Evolutionary conservation across 2,329 filamentous ascomycete genomes (phyloP).

Genomic region (Exophiala dermatitidis): DNA sequence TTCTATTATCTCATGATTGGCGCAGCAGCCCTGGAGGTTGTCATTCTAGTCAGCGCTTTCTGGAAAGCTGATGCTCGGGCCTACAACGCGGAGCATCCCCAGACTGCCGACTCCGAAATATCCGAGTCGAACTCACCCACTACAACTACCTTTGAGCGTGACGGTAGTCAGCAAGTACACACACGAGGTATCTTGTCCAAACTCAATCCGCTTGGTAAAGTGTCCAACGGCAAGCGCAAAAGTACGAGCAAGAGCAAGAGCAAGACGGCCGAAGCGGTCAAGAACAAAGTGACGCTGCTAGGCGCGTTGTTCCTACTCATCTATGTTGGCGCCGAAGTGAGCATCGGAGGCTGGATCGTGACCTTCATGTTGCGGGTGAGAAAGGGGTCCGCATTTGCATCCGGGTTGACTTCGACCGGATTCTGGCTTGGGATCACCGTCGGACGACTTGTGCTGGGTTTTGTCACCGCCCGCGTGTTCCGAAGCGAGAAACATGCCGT

Average conservation of each 20-base stretch:
- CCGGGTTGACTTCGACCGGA: slow-evolving; percentile 65
- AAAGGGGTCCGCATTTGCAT: slow-evolving; percentile 59
- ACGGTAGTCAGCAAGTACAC: slow-evolving; percentile 53
- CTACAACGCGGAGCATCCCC: slow-evolving; percentile 16
- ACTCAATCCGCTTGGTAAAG: slow-evolving; percentile 62
- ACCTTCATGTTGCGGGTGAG: slow-evolving; percentile 70
- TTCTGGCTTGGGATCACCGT: slow-evolving; percentile 71
- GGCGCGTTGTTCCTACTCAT: slow-evolving; percentile 65
- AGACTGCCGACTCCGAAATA: slow-evolving; percentile 38
- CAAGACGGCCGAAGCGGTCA: slow-evolving; percentile 29
- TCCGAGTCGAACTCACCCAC: slow-evolving; percentile 26
- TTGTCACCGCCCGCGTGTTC: slow-evolving; percentile 60
- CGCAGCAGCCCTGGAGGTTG: slow-evolving; percentile 16
- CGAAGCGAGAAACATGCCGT: slow-evolving; percentile 61
- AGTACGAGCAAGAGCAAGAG: slow-evolving; percentile 44
- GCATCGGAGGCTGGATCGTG: slow-evolving; percentile 72
- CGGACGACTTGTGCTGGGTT: slow-evolving; percentile 62
- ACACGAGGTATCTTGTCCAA: slow-evolving; percentile 45
- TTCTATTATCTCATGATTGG: slow-evolving; percentile 66
- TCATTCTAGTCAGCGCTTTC: slow-evolving; percentile 44
- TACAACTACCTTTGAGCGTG: slow-evolving; percentile 48
- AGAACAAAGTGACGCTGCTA: slow-evolving; percentile 56
- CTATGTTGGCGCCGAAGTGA: slow-evolving; percentile 68
- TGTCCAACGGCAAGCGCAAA: slow-evolving; percentile 58
- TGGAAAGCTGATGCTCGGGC: slow-evolving; percentile 31